Base-by-base conservation (phyloP, 148 eudicot species). In the Fallopia convolvulus region DNA sequence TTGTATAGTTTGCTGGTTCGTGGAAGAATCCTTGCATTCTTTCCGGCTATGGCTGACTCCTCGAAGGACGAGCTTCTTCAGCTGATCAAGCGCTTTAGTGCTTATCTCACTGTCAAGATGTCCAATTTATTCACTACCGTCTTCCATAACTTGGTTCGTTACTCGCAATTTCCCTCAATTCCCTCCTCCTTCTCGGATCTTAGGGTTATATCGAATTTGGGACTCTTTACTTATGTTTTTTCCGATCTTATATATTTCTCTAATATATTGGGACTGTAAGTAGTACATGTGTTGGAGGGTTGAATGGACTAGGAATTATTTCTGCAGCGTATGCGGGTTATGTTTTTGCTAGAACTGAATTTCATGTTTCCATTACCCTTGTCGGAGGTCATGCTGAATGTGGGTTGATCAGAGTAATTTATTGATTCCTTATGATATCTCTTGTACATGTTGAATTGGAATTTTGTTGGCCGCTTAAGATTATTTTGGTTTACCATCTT, bases 21-120 rank as follows among this genome's bases (percentile, higher is more conserved):
- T n/a, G 75, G 75, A 73, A 73, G 53, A 23, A 44, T 73, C 15
- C 20, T 21, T 73, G 55, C 21, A 71, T 26, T 73, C 75, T 44
- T 53, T 30, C 26, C 40, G 78, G 82, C 76, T 66, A 90, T 90
- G 94, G 91, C 89, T 41, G 91, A 92, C 56, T 40, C 84, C 72
- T 86, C 91, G 20, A 92, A 87, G 85, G 91, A 87, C 17, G 89
- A 89, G 39, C 77, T 92, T 36, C 23, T 87, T 26, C 90, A 89
- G 84, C 84, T 90, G 47, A 76, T 92, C 79, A 92, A 86, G 87
- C 88, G 90, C 72, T 47, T 92, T 21, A 83, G 89, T 50, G 84
- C 94, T 81, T 84, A 80, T 78, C 80, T 92, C 79, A 76, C 86
- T 61, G 17, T 87, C 76, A 91, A 88, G 80, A 75, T 91, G 81